A percentile compares a stretch with the other conserved stretches of the same genome.
These are phyloP conservation scores for Dendrobium catenatum DNA, from an alignment of 106 monocot species.

Conservation along the genomic window DNA sequence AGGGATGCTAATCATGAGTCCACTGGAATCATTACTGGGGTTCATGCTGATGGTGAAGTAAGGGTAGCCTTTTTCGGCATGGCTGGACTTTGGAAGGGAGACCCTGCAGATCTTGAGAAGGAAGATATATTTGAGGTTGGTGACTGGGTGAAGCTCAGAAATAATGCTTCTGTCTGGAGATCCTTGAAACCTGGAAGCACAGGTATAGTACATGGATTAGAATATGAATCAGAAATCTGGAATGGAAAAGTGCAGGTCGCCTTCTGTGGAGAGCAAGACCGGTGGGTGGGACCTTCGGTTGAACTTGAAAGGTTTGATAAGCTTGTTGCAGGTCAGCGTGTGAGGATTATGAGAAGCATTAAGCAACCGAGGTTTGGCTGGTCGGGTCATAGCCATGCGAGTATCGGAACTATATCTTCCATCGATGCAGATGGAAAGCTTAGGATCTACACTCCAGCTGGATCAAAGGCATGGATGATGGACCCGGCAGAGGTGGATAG, in stretches of 20 bases:
- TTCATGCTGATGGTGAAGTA: constrained; percentile 90
- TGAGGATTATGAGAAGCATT: constrained; percentile 58
- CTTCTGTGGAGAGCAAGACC: constrained; percentile 94
- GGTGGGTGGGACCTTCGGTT: constrained; percentile 61
- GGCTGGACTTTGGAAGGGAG: constrained; percentile 74
- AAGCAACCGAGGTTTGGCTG: constrained; percentile 95
- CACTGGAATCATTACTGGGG: constrained; percentile 68
- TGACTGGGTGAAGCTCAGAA: constrained; percentile 78
- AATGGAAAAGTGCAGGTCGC: constrained; percentile 80
- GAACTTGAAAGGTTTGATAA: constrained; percentile 51
- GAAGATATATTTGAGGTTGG: constrained; percentile 82
- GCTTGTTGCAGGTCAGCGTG: constrained; percentile 57
- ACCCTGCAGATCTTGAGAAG: constrained; percentile 91
- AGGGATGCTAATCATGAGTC: constrained; percentile 74
- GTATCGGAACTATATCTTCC: constrained; percentile 81
- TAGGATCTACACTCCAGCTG: constrained; percentile 75
- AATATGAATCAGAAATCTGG: constrained; percentile 64
- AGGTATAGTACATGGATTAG: constrained; percentile 83
- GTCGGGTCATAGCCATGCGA: constrained; percentile 76
- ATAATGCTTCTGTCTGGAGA: constrained; percentile 44
- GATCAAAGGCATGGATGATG: constrained; percentile 88
- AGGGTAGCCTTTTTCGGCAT: constrained; percentile 74
- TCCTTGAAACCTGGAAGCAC: constrained; percentile 77
- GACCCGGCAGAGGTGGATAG: constrained; percentile 87
- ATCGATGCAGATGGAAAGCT: constrained; percentile 93